Evolutionary conservation across 192 early-diverging fungal species (phyloP), one percentile per base, ranked within the genome.

Genomic region (Gamsiella multidivaricata): DNA sequence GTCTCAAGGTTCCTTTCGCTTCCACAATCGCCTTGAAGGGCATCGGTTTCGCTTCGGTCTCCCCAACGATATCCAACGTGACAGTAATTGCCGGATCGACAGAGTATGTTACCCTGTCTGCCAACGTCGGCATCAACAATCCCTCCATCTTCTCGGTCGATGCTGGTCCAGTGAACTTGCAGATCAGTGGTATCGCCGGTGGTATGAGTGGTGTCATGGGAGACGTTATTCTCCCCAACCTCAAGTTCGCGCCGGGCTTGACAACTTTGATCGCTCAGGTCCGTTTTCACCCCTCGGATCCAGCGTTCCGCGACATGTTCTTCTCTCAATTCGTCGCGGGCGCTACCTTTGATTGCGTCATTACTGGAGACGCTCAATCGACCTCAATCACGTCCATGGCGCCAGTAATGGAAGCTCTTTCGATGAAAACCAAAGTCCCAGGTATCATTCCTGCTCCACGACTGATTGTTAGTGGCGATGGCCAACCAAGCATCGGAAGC

Each of bases 121-220:
- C 57, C 11, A 66, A 66, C 9, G 71, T 75, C 14, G 56, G 39
- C 23, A 75, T 75, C 43, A 49, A 66, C 56, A 75, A 75, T 46
- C 71, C 71, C 8, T 75, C 71, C 11, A 66, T 75, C 51, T 75
- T 75, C 34, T 46, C 63, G 1, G 63, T 75, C 25, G 71, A 75
- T 49, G 71, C 63, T 18, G 71, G 71, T 49, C 51, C 55, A 46
- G 55, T 75, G 1, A 75, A 42, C 25, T 47, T 75, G 17, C 55
- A 52, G 20, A 60, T 75, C 18, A 60, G 56, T 14, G 71, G 71
- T 7, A 66, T 63, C 14, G 64, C 43, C n/a, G 50, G 31, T 1
- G 71, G 71, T 4, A 25, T 66, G 63, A 45, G 47, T 28, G 71
- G 60, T 1, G 12, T 75, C 10, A 65, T 75, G 71, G 71, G 71